Percentiles rank a stretch among this genome's conserved stretches.
phyloP scores from a whole-genome alignment of 2,329 filamentous ascomycete genomes.

The Sordariomycetes sp. region DNA sequence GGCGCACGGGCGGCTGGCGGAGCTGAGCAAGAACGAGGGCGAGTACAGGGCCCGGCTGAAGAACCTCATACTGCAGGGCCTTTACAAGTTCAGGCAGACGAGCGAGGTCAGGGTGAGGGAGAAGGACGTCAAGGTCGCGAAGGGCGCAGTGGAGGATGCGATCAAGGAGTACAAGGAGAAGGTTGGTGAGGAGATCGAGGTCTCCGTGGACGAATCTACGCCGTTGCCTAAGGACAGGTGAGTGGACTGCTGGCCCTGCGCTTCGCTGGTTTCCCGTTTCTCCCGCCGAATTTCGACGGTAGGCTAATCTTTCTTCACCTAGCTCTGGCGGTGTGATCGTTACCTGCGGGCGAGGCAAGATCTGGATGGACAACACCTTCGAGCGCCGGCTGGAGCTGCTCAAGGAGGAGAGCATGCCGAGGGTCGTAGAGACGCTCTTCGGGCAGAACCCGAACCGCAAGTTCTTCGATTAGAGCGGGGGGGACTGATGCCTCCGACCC shows the following conservation, averaged over 20 bases:
- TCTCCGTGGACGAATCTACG: conserved; percentile 68
- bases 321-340: conserved; percentile 80
- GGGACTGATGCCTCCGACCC: neutral
- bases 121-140: conserved; percentile 64
- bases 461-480: conserved; percentile 67
- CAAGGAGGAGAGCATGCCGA: conserved; percentile 74
- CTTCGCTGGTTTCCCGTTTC: neutral
- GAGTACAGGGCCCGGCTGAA: conserved; percentile 71
- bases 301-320: conserved; percentile 2
- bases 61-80: conserved; percentile 76
- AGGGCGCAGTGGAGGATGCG: conserved; percentile 69
- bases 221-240: conserved; percentile 74
- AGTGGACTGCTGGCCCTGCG: conserved; percentile 26
- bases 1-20: conserved; percentile 59
- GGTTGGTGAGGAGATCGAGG: conserved; percentile 56
- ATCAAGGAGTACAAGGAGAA: conserved; percentile 76
- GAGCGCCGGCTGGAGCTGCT: conserved; percentile 82
- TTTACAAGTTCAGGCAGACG: conserved; percentile 72
- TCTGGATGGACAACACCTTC: conserved; percentile 97
- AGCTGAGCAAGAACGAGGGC: conserved; percentile 53
- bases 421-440: conserved; percentile 77
- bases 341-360: conserved; percentile 77
- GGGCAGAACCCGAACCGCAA: conserved; percentile 92
- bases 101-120: conserved; percentile 66
- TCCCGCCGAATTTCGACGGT: no score